Conservation (phyloP, 139 green algal genomes). For the Tetratostichococcus sp. region DNA sequence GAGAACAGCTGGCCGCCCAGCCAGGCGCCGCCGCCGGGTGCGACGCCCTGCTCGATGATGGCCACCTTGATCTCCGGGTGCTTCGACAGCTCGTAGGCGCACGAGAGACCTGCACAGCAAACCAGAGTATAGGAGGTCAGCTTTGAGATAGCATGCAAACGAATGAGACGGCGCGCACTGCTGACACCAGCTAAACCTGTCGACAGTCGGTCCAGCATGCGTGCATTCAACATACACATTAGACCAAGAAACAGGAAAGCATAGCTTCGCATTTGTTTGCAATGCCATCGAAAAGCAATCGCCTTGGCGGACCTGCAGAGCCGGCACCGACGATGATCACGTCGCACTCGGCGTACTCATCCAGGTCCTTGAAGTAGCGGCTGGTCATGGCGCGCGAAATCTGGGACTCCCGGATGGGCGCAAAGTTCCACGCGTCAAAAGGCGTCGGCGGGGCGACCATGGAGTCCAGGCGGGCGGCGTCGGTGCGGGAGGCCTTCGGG, state of each 20-base stretch:
- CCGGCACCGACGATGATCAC: slow-evolving; percentile 67
- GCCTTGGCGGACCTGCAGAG: slow-evolving; percentile 7
- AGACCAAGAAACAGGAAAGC: no score
- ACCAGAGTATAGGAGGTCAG: slow-evolving; percentile 35
- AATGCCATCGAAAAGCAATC: not conserved
- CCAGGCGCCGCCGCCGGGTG: slow-evolving; percentile 84
- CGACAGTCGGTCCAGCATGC: no score
- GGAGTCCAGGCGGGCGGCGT: not conserved
- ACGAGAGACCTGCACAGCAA: slow-evolving; percentile 62
- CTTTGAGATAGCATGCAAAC: no score
- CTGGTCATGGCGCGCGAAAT: slow-evolving; percentile 79
- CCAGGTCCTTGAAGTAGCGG: slow-evolving; percentile 90
- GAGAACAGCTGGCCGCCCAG: slow-evolving; percentile 94
- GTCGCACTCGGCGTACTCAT: slow-evolving; percentile 78
- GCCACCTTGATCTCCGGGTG: slow-evolving; percentile 87
- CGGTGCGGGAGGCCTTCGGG: not conserved
- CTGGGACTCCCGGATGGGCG: slow-evolving; percentile 67
- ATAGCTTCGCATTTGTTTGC: no score
- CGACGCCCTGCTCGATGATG: slow-evolving; percentile 81
- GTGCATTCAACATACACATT: no score
- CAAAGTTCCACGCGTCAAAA: slow-evolving; percentile 69
- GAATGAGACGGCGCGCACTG: no score
- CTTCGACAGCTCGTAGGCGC: slow-evolving; percentile 94
- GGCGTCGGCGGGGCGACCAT: slow-evolving; percentile 12
- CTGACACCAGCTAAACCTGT: no score